Base-by-base conservation (phyloP, 441 rosid genomes). In the Codiaeum variegatum region DNA sequence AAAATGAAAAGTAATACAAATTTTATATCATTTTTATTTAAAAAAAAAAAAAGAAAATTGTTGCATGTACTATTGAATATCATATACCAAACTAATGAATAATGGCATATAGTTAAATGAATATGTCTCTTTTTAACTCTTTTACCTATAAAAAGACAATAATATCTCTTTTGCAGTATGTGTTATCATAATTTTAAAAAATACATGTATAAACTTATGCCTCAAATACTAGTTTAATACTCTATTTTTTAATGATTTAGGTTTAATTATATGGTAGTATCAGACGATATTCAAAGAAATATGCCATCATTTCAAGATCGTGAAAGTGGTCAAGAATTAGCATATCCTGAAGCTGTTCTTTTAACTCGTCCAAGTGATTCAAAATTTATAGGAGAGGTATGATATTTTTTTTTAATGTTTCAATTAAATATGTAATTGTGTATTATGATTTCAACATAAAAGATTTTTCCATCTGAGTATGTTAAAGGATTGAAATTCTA, bases 221-320 rank as follows among this genome's bases (percentile, higher is more conserved):
- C 40, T 36, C 40, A 0, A 36, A 36, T 36, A 36, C 10, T 36
- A 7, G 1, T 10, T 36, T 0, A 2, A 10, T 36, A 36, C 40
- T 36, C 40, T 6, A 36, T 36, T 7, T 36, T 0, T 51, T 19
- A 18, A 51, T 51, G 21, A 0, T 51, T 51, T 51, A 51, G 55
- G 55, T 51, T 51, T 18, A 51, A 18, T 18, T 51, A 51, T 51
- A 85, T 90, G 90, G 87, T 71, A 11, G 65, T 90, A 55, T 78
- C 87, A 0, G 84, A 90, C 70, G 26, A 72, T 0, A 79, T 76
- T 13, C 89, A 85, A 70, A 86, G 86, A 62, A 70, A 75, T 38
- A 90, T 90, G 94, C 94, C 94, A 4, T 78, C 77, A 32, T 69
- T 82, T 0, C 64, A 63, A 56, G 92, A 90, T 74, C 83, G 86